phyloP scores from a whole-genome alignment of 163 green algal species.

The Scenedesmus sp. region DNA sequence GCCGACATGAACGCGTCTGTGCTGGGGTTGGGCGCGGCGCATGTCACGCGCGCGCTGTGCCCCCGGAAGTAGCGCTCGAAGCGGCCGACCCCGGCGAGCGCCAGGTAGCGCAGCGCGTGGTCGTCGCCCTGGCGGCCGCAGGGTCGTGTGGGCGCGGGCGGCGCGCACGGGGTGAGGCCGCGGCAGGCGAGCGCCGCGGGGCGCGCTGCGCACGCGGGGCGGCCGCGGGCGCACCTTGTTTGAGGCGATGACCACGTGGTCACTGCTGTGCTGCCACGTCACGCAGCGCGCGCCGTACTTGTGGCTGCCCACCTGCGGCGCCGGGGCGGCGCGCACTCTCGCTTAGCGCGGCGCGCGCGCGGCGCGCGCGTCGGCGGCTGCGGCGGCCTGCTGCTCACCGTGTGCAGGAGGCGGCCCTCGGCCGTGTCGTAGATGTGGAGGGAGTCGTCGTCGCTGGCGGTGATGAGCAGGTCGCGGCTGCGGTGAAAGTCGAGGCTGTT shows the following conservation, averaged over 20 bases:
- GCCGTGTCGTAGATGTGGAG: conserved; percentile 90
- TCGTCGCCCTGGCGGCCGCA: background rate
- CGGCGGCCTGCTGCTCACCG: too few species aligned
- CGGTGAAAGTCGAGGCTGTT: conserved; percentile 96
- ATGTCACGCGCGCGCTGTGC: conserved; percentile 80
- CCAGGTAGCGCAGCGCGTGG: conserved; percentile 86
- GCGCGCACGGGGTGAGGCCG: background rate
- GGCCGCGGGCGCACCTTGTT: conserved; percentile 90
- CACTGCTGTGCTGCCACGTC: conserved; percentile 84
- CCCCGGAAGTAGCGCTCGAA: conserved; percentile 76
- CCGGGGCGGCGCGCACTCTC: too few species aligned
- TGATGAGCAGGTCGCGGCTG: conserved; percentile 88
- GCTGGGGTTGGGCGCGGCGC: conserved; percentile 84
- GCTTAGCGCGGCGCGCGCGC: too few species aligned
- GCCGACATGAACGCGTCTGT: conserved; percentile 88
- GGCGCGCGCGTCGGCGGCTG: too few species aligned
- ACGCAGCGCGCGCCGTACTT: conserved; percentile 93
- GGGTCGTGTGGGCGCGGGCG: too few species aligned
- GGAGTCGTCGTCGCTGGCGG: conserved; percentile 86
- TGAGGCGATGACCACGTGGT: conserved; percentile 82
- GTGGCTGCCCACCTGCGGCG: conserved; percentile 67
- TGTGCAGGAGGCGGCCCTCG: conserved; percentile 28
- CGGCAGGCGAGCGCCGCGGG: background rate
- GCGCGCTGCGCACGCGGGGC: too few species aligned
- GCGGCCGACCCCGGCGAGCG: conserved; percentile 77